Conservation (phyloP, 78 protist species). For the Salpingoeca rosetta region DNA sequence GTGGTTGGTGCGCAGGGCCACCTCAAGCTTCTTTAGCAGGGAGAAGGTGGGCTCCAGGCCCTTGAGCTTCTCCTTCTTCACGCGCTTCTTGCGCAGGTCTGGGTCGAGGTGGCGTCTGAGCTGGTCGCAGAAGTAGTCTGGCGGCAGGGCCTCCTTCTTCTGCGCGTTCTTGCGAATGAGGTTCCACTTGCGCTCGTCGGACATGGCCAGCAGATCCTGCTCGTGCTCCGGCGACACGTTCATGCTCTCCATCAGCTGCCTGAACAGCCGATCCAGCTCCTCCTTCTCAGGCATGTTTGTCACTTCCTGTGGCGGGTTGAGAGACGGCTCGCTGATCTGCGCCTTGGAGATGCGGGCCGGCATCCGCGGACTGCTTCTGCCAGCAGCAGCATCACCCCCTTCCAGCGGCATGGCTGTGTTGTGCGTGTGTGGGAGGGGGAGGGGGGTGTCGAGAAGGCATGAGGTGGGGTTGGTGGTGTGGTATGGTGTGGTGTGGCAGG, state of each 20-base stretch:
- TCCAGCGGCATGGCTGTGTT: background rate
- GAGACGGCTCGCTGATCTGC: too few species aligned
- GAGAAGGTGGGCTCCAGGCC: background rate
- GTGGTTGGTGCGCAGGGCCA: background rate
- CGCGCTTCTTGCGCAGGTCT: background rate
- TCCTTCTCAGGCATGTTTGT: background rate
- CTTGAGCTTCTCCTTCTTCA: background rate
- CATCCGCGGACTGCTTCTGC: background rate
- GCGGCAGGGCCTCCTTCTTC: background rate
- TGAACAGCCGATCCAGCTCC: background rate
- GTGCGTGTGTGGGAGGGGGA: background rate
- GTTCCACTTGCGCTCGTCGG: background rate
- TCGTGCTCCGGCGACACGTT: background rate
- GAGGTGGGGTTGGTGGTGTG: background rate
- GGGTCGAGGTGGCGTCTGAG: background rate
- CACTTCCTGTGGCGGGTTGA: background rate
- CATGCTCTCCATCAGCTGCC: background rate
- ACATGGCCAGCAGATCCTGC: background rate
- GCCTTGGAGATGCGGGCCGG: background rate
- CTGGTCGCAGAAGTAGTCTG: background rate
- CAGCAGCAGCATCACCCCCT: background rate
- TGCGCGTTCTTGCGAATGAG: background rate
- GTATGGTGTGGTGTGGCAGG: too few species aligned
- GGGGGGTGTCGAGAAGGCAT: background rate
- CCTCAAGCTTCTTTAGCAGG: background rate